Conservation (phyloP, 2,329 filamentous ascomycete genomes). For the Cladophialophora bantiana region DNA sequence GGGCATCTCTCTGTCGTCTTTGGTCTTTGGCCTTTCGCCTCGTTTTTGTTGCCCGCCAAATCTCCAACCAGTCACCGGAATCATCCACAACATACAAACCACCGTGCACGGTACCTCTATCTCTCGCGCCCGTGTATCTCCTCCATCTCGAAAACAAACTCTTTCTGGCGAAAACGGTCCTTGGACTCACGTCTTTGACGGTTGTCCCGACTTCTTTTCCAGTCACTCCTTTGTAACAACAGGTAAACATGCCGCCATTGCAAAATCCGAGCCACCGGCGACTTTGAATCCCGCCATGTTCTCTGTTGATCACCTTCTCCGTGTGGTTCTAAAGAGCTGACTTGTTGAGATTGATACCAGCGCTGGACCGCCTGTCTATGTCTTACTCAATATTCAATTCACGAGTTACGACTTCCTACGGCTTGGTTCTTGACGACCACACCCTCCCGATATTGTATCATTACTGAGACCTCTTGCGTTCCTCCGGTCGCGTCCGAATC, state of each 20-base stretch:
- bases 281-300: neutral
- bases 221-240: constrained; percentile 36
- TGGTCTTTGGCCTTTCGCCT: neutral
- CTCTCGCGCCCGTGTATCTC: neutral
- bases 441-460: constrained; percentile 25
- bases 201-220: constrained; percentile 26
- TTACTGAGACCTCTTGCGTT: constrained; percentile 24
- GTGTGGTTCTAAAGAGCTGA: constrained; percentile 14
- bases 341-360: constrained; percentile 18
- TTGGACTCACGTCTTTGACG: constrained; percentile 8
- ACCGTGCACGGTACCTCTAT: neutral
- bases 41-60: neutral
- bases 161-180: neutral
- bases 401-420: constrained; percentile 35
- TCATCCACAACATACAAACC: constrained; percentile 13
- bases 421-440: constrained; percentile 25
- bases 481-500: constrained; percentile 17
- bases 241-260: constrained; percentile 26
- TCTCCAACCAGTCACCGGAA: constrained; percentile 3
- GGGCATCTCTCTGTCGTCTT: neutral
- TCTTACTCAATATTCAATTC: constrained; percentile 31
- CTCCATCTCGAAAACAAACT: neutral
- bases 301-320: neutral
- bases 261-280: neutral
- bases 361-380: constrained; percentile 38